phyloP scores from a whole-genome alignment of 2,329 filamentous ascomycete species.

The Trichoderma polysporum region DNA sequence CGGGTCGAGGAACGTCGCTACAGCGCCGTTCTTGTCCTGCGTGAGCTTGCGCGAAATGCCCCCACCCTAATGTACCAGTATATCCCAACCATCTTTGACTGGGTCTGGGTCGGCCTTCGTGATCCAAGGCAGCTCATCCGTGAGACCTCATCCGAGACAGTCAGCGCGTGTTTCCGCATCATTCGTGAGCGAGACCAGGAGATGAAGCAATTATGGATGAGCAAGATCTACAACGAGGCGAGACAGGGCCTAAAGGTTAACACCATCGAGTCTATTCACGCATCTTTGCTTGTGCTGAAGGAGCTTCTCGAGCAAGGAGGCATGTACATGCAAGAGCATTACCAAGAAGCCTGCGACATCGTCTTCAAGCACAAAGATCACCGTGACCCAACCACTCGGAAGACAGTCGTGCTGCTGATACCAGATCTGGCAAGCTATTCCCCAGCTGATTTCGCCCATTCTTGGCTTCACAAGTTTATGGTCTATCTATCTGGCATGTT shows the following conservation, averaged over 20 bases:
- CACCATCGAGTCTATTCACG: slow-evolving; percentile 86
- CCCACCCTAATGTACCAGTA: slow-evolving; percentile 95
- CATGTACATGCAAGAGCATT: slow-evolving; percentile 99
- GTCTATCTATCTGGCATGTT: slow-evolving; percentile 89
- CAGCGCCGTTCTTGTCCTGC: slow-evolving; percentile 84
- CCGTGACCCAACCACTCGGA: slow-evolving; percentile 80
- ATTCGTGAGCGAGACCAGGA: slow-evolving; percentile 88
- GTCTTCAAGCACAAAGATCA: slow-evolving; percentile 92
- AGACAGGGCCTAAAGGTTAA: slow-evolving; percentile 74
- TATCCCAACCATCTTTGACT: slow-evolving; percentile 90
- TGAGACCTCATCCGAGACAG: slow-evolving; percentile 86
- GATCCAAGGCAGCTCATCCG: slow-evolving; percentile 90
- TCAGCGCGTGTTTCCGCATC: slow-evolving; percentile 94
- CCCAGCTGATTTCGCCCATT: slow-evolving; percentile 82
- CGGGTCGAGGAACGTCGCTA: slow-evolving; percentile 91
- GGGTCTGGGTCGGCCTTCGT: slow-evolving; percentile 91
- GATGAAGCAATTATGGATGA: slow-evolving; percentile 84
- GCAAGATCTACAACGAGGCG: slow-evolving; percentile 85
- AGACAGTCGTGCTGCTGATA: slow-evolving; percentile 87
- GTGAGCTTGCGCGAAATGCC: slow-evolving; percentile 87
- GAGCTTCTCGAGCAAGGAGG: slow-evolving; percentile 91
- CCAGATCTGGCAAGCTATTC: slow-evolving; percentile 91
- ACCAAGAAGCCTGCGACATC: slow-evolving; percentile 88
- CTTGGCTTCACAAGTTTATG: slow-evolving; percentile 95
- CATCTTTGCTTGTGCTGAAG: slow-evolving; percentile 88